These are phyloP conservation scores for Claviceps pazoutovae DNA, from an alignment of 2,329 filamentous ascomycete genomes.

Conservation along the genomic window DNA sequence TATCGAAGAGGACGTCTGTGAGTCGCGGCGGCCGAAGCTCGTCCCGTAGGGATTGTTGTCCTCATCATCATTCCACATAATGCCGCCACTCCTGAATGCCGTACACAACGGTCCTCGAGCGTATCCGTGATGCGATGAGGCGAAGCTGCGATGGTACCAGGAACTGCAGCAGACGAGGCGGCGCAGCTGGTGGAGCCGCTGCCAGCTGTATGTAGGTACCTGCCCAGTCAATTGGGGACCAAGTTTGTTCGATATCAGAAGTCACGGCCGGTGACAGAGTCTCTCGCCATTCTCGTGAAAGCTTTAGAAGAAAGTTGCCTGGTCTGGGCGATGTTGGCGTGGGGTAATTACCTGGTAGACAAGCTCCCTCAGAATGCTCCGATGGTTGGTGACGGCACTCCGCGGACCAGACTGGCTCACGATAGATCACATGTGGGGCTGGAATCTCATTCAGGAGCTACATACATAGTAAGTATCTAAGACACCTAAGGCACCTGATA, in stretches of 20 bases:
- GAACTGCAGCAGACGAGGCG: slow-evolving; percentile 1
- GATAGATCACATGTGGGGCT: not conserved
- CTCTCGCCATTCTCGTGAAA: slow-evolving; percentile 12
- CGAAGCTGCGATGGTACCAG: not conserved
- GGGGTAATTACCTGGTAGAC: not conserved
- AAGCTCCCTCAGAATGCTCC: not conserved
- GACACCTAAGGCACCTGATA: too few relatives aligned
- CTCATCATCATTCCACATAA: slow-evolving; percentile 98
- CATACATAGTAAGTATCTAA: too few relatives aligned
- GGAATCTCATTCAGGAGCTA: too few relatives aligned
- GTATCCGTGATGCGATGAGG: not conserved
- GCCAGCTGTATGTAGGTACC: not conserved
- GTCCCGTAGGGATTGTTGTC: slow-evolving; percentile 90
- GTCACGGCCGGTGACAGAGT: slow-evolving; percentile 6
- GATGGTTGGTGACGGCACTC: not conserved
- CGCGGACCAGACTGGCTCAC: not conserved
- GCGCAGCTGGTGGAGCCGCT: slow-evolving; percentile 2
- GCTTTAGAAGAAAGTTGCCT: not conserved
- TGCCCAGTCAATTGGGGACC: not conserved
- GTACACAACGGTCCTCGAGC: not conserved
- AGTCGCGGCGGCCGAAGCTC: slow-evolving; percentile 80
- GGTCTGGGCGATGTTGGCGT: not conserved
- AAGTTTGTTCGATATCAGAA: slow-evolving; percentile 3
- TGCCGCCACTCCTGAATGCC: slow-evolving; percentile 6
- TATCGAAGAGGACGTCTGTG: slow-evolving; percentile 52